Percentiles rank a stretch among this genome's conserved stretches.
Evolutionary conservation across 1,139 yeast species (phyloP).

Genomic region (Taphrina wiesneri): DNA sequence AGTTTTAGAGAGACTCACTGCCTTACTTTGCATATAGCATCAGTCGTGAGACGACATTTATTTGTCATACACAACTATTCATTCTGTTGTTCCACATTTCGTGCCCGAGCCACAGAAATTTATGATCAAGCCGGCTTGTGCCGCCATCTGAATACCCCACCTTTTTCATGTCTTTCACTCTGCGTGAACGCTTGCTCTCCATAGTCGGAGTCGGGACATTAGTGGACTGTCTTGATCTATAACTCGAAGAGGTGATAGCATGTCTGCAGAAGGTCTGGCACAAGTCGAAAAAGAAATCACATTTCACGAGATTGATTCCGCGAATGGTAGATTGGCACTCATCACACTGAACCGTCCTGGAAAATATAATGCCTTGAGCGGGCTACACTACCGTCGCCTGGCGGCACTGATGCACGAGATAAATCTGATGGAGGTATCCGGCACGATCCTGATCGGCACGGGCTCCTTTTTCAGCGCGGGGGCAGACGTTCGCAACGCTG

Average conservation of each 20-base stretch:
- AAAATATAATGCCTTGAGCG: conserved; percentile 20
- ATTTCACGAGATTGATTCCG: not conserved
- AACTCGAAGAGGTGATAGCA: too few species aligned
- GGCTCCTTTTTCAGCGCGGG: conserved; percentile 87
- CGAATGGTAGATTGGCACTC: conserved; percentile 4
- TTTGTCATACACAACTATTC: too few species aligned
- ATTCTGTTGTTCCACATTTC: not conserved
- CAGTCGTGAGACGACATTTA: too few species aligned
- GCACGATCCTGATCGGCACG: conserved; percentile 68
- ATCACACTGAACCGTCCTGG: conserved; percentile 19
- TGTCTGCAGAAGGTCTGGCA: not conserved
- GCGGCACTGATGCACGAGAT: conserved; percentile 5
- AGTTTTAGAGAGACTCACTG: not conserved
- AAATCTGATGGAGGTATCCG: conserved; percentile 51
- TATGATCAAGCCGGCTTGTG: not conserved
- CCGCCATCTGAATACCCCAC: not conserved
- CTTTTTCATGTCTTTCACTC: not conserved
- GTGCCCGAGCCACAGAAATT: not conserved
- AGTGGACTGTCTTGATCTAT: too few species aligned
- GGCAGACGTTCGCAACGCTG: conserved; percentile 57
- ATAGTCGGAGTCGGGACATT: too few species aligned
- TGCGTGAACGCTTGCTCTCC: too few species aligned
- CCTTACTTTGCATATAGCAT: not conserved
- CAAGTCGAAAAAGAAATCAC: conserved; percentile 1
- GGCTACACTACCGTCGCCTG: conserved; percentile 46